Conservation (phyloP, 169 alveolate genomes). For the Babesia divergens region DNA sequence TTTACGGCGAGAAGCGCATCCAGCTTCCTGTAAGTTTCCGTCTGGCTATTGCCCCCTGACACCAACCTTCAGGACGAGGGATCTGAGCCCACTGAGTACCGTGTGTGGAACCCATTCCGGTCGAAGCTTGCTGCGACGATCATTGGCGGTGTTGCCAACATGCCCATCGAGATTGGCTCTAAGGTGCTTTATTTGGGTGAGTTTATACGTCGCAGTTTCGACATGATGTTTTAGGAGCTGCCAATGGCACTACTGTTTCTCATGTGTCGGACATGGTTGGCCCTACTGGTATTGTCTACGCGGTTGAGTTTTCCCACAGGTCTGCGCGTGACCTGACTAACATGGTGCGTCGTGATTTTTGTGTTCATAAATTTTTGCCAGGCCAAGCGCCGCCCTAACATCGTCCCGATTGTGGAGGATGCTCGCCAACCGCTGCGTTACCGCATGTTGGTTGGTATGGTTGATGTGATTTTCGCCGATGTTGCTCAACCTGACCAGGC, state of each 20-base stretch:
- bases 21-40: conserved; percentile 77
- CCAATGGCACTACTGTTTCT: conserved; percentile 97
- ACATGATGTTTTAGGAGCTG: conserved; percentile 84
- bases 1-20: conserved; percentile 98
- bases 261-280: conserved; percentile 99
- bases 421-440: conserved; percentile 98
- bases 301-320: conserved; percentile 97
- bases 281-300: conserved; percentile 96
- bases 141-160: conserved; percentile 95
- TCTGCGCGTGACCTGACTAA: conserved; percentile 97
- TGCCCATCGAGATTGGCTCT: conserved; percentile 95
- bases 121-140: conserved; percentile 99
- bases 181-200: conserved; percentile 93
- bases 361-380: not conserved
- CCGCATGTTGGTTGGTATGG: conserved; percentile 98
- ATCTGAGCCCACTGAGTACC: conserved; percentile 93
- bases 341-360: conserved; percentile 75
- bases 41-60: not conserved
- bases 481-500: conserved; percentile 99
- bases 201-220: not conserved
- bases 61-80: conserved; percentile 68
- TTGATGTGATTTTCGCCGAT: conserved; percentile 97
- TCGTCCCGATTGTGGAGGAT: conserved; percentile 98
- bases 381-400: conserved; percentile 96
- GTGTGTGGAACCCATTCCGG: conserved; percentile 99